These are phyloP conservation scores for Blumeria graminis DNA, from an alignment of 2,329 filamentous ascomycete genomes.

Conservation along the genomic window DNA sequence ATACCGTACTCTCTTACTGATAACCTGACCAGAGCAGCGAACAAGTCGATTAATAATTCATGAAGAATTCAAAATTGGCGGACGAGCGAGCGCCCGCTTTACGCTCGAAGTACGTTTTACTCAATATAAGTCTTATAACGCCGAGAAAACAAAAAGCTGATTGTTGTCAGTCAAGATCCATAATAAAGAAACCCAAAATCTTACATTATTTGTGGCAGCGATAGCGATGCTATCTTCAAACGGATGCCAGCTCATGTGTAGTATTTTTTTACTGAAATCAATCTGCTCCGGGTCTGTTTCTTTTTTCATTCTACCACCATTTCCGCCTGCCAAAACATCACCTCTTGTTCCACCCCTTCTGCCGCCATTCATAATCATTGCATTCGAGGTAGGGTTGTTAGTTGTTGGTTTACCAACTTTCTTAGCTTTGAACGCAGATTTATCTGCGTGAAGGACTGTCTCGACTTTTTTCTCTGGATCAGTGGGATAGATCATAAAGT, in stretches of 20 bases:
- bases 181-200: conserved; percentile 16
- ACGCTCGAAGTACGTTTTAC: too few species aligned
- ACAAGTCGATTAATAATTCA: too few species aligned
- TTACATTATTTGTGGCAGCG: conserved; percentile 96
- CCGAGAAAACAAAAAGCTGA: conserved; percentile 57
- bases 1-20: too few species aligned
- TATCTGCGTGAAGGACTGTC: conserved; percentile 91
- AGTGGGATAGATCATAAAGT: conserved; percentile 99
- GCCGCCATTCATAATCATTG: conserved; percentile 41
- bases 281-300: conserved; percentile 98
- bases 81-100: too few species aligned
- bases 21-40: too few species aligned
- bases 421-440: conserved; percentile 98
- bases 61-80: too few species aligned
- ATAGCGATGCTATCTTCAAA: conserved; percentile 99
- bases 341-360: conserved; percentile 87
- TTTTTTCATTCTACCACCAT: conserved; percentile 89
- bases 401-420: conserved; percentile 95
- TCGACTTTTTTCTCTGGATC: conserved; percentile 92
- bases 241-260: conserved; percentile 99
- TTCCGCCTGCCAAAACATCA: conserved; percentile 38
- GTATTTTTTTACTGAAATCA: conserved; percentile 99
- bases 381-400: conserved; percentile 63
- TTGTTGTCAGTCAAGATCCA: conserved; percentile 4
- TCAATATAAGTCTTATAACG: conserved; percentile 28